Conservation (phyloP, 2,329 filamentous ascomycete genomes). For the Fusarium denticulatum region DNA sequence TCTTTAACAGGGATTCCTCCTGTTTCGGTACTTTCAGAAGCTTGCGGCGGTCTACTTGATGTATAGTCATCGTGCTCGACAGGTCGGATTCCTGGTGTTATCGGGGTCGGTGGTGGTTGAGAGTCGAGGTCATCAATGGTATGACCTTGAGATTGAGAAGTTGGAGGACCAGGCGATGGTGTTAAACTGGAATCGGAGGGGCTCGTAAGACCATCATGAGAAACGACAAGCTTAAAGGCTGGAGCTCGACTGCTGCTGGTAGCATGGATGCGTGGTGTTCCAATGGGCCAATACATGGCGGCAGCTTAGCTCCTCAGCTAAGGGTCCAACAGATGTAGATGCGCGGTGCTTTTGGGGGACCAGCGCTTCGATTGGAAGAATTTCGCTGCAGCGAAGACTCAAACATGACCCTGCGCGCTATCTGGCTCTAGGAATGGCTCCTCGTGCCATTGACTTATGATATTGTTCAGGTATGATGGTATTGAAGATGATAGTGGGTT, state of each 20-base stretch:
- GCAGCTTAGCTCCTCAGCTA: conserved; percentile 42
- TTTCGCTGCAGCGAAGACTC: conserved; percentile 30
- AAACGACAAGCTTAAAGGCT: conserved; percentile 61
- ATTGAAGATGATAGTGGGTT: conserved; percentile 22
- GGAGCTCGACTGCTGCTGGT: conserved; percentile 73
- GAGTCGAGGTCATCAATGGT: conserved; percentile 49
- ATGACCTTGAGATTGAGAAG: conserved; percentile 39
- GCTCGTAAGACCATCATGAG: conserved; percentile 67
- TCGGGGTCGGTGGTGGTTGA: conserved; percentile 57
- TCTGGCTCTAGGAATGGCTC: conserved; percentile 20
- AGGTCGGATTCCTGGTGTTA: conserved; percentile 67
- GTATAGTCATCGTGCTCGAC: conserved; percentile 63
- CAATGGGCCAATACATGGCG: conserved; percentile 91
- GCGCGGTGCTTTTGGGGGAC: conserved; percentile 30
- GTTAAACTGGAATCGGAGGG: conserved; percentile 44
- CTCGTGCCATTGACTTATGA: conserved; percentile 38
- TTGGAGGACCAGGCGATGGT: conserved; percentile 24
- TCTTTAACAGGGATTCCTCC: conserved; percentile 62
- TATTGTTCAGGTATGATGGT: conserved; percentile 22
- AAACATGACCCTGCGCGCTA: conserved; percentile 42
- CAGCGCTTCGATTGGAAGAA: conserved; percentile 21
- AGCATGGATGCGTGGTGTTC: conserved; percentile 84
- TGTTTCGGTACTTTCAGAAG: conserved; percentile 42
- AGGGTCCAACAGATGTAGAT: conserved; percentile 26
- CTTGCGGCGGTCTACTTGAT: conserved; percentile 34